Evolutionary conservation across 2,329 filamentous ascomycete species (phyloP).

Genomic region (Hypoxylon sp.): DNA sequence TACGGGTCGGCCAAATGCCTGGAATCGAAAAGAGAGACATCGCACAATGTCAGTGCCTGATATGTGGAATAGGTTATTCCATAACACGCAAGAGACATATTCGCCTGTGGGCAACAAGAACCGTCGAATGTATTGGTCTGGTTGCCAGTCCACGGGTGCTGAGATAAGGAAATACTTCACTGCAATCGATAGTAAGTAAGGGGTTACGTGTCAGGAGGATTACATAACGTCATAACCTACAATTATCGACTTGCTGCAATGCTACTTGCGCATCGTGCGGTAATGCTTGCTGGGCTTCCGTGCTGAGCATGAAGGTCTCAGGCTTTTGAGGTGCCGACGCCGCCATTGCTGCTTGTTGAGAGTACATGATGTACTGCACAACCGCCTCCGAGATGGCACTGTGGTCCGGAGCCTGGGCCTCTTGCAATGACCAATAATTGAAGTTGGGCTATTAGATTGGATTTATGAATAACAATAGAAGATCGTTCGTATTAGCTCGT

Average conservation of each 20-base stretch:
- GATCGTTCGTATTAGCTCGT: constrained; percentile 44
- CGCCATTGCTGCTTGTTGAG: constrained; percentile 86
- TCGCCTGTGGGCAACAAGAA: constrained; percentile 97
- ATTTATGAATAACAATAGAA: constrained; percentile 39
- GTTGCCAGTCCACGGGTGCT: constrained; percentile 96
- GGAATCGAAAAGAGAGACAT: constrained; percentile 97
- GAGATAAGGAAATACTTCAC: constrained; percentile 99
- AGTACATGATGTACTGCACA: constrained; percentile 74
- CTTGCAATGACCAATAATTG: constrained; percentile 22
- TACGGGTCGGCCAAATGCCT: constrained; percentile 96
- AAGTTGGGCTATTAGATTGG: constrained; percentile 26
- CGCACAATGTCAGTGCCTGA: constrained; percentile 98
- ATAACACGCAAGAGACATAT: constrained; percentile 98
- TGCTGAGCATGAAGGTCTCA: constrained; percentile 98
- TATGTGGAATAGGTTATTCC: constrained; percentile 99
- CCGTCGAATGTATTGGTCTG: constrained; percentile 95
- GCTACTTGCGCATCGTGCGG: constrained; percentile 97
- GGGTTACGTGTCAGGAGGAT: neutral
- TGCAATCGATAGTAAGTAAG: constrained; percentile 58
- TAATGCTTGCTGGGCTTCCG: constrained; percentile 95
- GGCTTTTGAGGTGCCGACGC: constrained; percentile 89
- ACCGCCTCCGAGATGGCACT: constrained; percentile 40
- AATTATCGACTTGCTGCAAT: constrained; percentile 96
- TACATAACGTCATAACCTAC: constrained; percentile 69
- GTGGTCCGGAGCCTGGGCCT: constrained; percentile 25